These are phyloP conservation scores for Candida michaelii DNA, from an alignment of 805 yeast genomes.

Conservation along the genomic window DNA sequence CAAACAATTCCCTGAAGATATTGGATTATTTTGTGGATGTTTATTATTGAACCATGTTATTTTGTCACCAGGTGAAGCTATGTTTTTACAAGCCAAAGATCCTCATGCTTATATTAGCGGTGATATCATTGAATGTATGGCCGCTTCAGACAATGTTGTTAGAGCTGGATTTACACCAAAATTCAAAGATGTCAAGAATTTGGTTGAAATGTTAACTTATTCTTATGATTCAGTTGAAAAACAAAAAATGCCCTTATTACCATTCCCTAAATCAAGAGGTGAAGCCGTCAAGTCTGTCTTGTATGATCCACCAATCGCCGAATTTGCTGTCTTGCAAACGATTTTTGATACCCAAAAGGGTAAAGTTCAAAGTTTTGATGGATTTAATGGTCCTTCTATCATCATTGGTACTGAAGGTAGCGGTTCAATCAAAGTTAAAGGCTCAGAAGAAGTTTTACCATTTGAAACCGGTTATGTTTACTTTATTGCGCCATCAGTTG, in stretches of 20 bases:
- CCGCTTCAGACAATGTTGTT: constrained; percentile 97
- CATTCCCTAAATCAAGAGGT: constrained; percentile 61
- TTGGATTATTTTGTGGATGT: constrained; percentile 96
- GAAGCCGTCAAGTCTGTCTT: constrained; percentile 57
- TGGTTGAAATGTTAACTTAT: constrained; percentile 90
- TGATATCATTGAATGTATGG: constrained; percentile 99
- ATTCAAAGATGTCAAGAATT: constrained; percentile 89
- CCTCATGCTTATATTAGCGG: constrained; percentile 98
- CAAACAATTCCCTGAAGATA: constrained; percentile 87
- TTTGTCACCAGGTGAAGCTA: constrained; percentile 88
- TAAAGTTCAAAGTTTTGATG: constrained; percentile 55
- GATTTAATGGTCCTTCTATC: constrained; percentile 83
- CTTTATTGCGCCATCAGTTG: constrained; percentile 78
- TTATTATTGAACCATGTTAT: constrained; percentile 84
- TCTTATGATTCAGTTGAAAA: constrained; percentile 85
- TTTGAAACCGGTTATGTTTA: constrained; percentile 74
- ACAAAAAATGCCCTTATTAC: constrained; percentile 79
- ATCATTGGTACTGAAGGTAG: constrained; percentile 79
- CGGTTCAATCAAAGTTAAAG: constrained; percentile 55
- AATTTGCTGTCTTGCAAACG: constrained; percentile 90
- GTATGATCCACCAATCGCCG: constrained; percentile 96
- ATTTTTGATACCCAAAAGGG: constrained; percentile 50
- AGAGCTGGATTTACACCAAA: constrained; percentile 99
- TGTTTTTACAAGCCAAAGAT: constrained; percentile 93
- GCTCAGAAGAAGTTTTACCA: constrained; percentile 28